A percentile compares a stretch with the other conserved stretches of the same genome.
Evolutionary conservation across 2,329 filamentous ascomycete genomes (phyloP).

Genomic region (Helicocarpus griseus): DNA sequence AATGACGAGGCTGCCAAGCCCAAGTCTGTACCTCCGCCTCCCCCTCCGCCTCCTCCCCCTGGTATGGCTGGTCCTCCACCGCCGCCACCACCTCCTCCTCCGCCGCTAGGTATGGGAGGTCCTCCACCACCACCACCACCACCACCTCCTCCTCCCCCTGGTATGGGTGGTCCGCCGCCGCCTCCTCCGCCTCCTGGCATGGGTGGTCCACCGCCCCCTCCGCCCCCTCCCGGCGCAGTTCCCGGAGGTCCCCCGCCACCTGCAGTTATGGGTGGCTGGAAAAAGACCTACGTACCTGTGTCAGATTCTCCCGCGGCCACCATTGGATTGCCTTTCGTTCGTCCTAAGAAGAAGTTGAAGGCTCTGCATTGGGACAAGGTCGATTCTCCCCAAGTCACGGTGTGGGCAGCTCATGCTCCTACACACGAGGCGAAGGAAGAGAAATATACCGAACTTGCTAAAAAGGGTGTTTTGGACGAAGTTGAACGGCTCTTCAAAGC

Average conservation of each 20-base stretch:
- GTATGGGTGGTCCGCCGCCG: constrained; percentile 29
- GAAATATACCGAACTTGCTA: constrained; percentile 86
- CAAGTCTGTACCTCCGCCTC: constrained; percentile 25
- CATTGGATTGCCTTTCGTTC: constrained; percentile 65
- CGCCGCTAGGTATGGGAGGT: constrained; percentile 27
- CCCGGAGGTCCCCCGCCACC: constrained; percentile 31
- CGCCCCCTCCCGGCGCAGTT: constrained; percentile 28
- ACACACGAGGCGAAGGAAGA: constrained; percentile 87
- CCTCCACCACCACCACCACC: constrained; percentile 38
- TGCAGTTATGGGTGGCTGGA: constrained; percentile 35
- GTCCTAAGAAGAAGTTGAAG: constrained; percentile 99
- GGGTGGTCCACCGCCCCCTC: constrained; percentile 24
- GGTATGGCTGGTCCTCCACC: constrained; percentile 33
- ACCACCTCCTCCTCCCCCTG: constrained; percentile 38
- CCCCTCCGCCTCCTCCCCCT: constrained; percentile 39
- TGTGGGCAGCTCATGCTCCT: constrained; percentile 80
- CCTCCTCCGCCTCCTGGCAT: constrained; percentile 29
- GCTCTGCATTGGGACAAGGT: constrained; percentile 99
- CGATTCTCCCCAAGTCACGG: constrained; percentile 78
- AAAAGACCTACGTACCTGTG: constrained; percentile 65
- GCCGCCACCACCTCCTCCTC: constrained; percentile 32
- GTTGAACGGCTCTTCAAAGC: constrained; percentile 96
- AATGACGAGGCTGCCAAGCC: constrained; percentile 32
- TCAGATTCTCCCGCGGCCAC: constrained; percentile 46
- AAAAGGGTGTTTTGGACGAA: constrained; percentile 92